phyloP scores from a whole-genome alignment of 2,329 filamentous ascomycete species.

The Pestalotiopsis sp. region DNA sequence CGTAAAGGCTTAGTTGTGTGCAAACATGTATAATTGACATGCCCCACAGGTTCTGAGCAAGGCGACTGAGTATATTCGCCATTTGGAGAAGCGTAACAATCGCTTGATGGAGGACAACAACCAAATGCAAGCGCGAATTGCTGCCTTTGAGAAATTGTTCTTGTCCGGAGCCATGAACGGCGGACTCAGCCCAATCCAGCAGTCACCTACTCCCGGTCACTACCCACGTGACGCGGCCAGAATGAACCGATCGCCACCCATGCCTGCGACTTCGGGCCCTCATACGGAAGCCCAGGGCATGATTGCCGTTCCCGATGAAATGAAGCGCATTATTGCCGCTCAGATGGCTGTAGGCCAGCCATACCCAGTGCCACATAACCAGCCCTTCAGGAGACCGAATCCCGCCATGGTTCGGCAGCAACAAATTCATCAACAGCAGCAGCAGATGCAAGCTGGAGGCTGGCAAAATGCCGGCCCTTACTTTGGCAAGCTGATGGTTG shows the following conservation, averaged over 20 bases:
- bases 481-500: slow-evolving; percentile 84
- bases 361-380: slow-evolving; percentile 44
- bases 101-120: slow-evolving; percentile 80
- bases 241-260: slow-evolving; percentile 49
- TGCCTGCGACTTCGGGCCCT: slow-evolving; percentile 33
- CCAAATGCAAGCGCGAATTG: slow-evolving; percentile 76
- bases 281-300: slow-evolving; percentile 55
- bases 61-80: slow-evolving; percentile 93
- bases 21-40: slow-evolving; percentile 21
- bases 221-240: slow-evolving; percentile 47
- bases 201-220: slow-evolving; percentile 55
- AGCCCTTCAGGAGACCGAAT: slow-evolving; percentile 39
- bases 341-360: slow-evolving; percentile 58
- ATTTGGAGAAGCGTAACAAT: slow-evolving; percentile 89
- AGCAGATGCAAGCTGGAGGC: slow-evolving; percentile 51
- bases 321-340: slow-evolving; percentile 63
- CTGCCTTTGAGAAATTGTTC: slow-evolving; percentile 78
- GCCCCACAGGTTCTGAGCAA: slow-evolving; percentile 73
- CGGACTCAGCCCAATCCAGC: slow-evolving; percentile 54
- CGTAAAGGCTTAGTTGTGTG: not conserved
- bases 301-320: slow-evolving; percentile 68
- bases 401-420: slow-evolving; percentile 53
- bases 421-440: slow-evolving; percentile 51
- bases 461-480: slow-evolving; percentile 61
- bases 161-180: slow-evolving; percentile 74